phyloP scores from a whole-genome alignment of 805 yeast species.

The Metschnikowia koreensis region DNA sequence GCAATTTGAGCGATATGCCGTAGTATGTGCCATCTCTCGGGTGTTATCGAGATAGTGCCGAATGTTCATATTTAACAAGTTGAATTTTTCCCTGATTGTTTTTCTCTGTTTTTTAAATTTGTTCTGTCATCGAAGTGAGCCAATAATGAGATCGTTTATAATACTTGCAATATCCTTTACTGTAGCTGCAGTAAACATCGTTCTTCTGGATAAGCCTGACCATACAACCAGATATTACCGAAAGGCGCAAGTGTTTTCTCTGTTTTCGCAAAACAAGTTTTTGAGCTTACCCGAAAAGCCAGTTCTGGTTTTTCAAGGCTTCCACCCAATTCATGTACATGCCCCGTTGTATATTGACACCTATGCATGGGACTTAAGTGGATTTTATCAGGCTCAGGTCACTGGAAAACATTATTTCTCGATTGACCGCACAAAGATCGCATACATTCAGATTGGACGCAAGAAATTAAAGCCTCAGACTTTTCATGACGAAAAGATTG shows the following conservation, averaged over 20 bases:
- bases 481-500: background rate
- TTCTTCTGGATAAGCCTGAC: conserved; percentile 1
- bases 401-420: background rate
- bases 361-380: background rate
- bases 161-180: background rate
- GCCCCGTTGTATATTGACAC: background rate
- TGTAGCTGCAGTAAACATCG: background rate
- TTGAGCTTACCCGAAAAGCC: conserved; percentile 1
- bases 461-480: background rate
- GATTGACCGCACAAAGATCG: background rate
- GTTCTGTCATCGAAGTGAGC: background rate
- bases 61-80: too few species aligned
- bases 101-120: background rate
- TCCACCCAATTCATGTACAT: background rate
- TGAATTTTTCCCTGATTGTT: background rate
- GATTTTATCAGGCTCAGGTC: background rate
- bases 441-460: background rate
- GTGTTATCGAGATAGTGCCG: background rate
- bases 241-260: background rate
- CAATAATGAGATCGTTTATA: background rate
- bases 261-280: background rate
- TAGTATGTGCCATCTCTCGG: background rate
- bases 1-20: background rate
- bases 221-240: conserved; percentile 1
- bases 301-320: background rate